A percentile compares a stretch with the other conserved stretches of the same genome.
phyloP scores from a whole-genome alignment of 352 stramenopile species.

The Phytophthora capsici region DNA sequence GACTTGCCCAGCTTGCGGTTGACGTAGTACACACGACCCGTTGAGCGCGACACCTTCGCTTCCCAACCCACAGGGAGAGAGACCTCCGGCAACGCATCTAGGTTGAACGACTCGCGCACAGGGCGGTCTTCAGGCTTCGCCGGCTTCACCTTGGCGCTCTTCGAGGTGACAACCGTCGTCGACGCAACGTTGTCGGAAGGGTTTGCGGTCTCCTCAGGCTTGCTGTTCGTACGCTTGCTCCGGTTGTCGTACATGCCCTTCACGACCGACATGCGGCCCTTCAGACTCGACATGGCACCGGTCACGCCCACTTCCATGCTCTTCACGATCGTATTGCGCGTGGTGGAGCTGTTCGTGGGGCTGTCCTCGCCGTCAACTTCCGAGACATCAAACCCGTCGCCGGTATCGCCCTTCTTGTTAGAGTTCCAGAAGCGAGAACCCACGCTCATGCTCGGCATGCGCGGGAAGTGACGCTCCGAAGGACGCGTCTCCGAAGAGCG shows the following conservation, averaged over 20 bases:
- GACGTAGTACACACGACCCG: slow-evolving; percentile 88
- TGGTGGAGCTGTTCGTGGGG: slow-evolving; percentile 54
- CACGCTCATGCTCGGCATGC: slow-evolving; percentile 72
- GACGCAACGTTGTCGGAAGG: slow-evolving; percentile 32
- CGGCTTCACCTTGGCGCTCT: slow-evolving; percentile 44
- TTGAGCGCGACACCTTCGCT: slow-evolving; percentile 88
- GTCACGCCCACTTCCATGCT: slow-evolving; percentile 75
- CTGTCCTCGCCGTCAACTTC: slow-evolving; percentile 54
- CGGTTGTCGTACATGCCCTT: slow-evolving; percentile 80
- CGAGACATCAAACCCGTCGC: slow-evolving; percentile 54
- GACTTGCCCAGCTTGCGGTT: slow-evolving; percentile 89
- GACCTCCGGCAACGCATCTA: slow-evolving; percentile 82
- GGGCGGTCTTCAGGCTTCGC: slow-evolving; percentile 49
- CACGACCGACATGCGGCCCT: slow-evolving; percentile 80
- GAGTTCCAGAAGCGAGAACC: slow-evolving; percentile 74
- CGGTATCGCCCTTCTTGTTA: slow-evolving; percentile 58
- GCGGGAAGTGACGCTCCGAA: slow-evolving; percentile 71
- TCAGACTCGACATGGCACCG: slow-evolving; percentile 79
- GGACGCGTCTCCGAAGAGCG: slow-evolving; percentile 59
- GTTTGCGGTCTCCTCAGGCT: slow-evolving; percentile 47
- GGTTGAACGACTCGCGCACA: slow-evolving; percentile 86
- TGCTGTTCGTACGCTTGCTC: slow-evolving; percentile 69
- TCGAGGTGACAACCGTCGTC: slow-evolving; percentile 35
- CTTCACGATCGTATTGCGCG: slow-evolving; percentile 81
- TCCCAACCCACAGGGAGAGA: slow-evolving; percentile 85